Conservation (phyloP, 2,329 filamentous ascomycete species). For the Calonectria crousiana region DNA sequence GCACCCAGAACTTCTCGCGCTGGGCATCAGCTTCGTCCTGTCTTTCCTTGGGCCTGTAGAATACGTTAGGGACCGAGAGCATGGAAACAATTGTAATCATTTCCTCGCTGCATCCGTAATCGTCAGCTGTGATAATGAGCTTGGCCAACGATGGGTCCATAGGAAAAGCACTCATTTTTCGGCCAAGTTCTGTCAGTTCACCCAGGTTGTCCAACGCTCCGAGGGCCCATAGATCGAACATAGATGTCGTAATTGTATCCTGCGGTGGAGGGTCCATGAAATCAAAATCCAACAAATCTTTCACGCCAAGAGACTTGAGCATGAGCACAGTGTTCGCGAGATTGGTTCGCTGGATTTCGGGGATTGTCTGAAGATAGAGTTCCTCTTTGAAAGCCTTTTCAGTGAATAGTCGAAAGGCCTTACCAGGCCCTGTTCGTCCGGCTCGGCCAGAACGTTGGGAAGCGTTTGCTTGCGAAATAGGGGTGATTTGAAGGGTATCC, state of each 20-base stretch:
- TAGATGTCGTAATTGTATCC: constrained; percentile 95
- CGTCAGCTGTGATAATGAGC: constrained; percentile 89
- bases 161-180: constrained; percentile 95
- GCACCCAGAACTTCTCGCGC: constrained; percentile 97
- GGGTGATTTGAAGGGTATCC: constrained; percentile 98
- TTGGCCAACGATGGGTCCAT: constrained; percentile 98
- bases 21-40: constrained; percentile 97
- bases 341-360: constrained; percentile 97
- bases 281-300: constrained; percentile 94
- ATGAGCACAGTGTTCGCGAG: constrained; percentile 94
- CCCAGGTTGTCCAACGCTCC: constrained; percentile 95
- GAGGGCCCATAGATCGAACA: constrained; percentile 97
- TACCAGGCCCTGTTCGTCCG: constrained; percentile 93
- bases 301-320: constrained; percentile 93
- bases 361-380: constrained; percentile 95
- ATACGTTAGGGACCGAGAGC: constrained; percentile 96
- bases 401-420: constrained; percentile 93
- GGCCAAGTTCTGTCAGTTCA: constrained; percentile 87
- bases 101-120: constrained; percentile 95
- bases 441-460: constrained; percentile 94
- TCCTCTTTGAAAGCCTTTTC: constrained; percentile 97
- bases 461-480: constrained; percentile 96
- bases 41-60: constrained; percentile 96
- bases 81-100: constrained; percentile 99
- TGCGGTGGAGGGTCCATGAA: constrained; percentile 99